phyloP scores from a whole-genome alignment of 2,329 filamentous ascomycete species.

The Golovinomyces cichoracearum region DNA sequence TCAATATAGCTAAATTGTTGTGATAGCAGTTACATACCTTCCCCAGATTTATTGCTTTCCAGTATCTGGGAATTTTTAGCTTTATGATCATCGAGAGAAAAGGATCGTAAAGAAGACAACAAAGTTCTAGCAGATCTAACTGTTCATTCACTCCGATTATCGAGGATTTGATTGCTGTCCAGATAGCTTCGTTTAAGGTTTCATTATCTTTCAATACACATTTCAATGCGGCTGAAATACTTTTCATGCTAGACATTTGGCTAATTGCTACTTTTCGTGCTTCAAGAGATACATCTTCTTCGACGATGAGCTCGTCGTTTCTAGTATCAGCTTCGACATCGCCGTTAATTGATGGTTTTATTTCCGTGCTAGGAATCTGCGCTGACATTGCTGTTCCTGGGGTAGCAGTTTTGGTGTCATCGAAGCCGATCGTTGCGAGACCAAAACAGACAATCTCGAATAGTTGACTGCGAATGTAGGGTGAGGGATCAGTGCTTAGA shows the following conservation, averaged over 20 bases:
- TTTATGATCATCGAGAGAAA: constrained; percentile 22
- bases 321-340: constrained; percentile 7
- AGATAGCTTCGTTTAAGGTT: constrained; percentile 21
- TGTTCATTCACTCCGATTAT: constrained; percentile 23
- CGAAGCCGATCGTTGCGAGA: constrained; percentile 36
- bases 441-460: constrained; percentile 33
- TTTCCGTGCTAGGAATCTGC: constrained; percentile 5
- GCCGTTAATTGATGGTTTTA: constrained; percentile 4
- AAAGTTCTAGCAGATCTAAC: constrained; percentile 25
- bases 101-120: constrained; percentile 24
- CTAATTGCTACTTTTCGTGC: constrained; percentile 22
- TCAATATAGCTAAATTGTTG: constrained; percentile 2
- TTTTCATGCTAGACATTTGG: constrained; percentile 23
- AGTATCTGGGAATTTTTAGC: constrained; percentile 23
- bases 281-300: constrained; percentile 20
- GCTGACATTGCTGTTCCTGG: constrained; percentile 4
- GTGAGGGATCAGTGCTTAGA: constrained; percentile 35
- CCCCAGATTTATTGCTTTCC: constrained; percentile 18
- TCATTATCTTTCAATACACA: constrained; percentile 22
- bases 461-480: constrained; percentile 33
- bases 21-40: constrained; percentile 13
- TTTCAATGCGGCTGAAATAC: constrained; percentile 23
- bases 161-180: constrained; percentile 24
- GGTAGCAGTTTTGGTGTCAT: constrained; percentile 21
- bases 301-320: constrained; percentile 22